Conservation (phyloP, 805 yeast species). For the Cyberlindnera maritima region DNA sequence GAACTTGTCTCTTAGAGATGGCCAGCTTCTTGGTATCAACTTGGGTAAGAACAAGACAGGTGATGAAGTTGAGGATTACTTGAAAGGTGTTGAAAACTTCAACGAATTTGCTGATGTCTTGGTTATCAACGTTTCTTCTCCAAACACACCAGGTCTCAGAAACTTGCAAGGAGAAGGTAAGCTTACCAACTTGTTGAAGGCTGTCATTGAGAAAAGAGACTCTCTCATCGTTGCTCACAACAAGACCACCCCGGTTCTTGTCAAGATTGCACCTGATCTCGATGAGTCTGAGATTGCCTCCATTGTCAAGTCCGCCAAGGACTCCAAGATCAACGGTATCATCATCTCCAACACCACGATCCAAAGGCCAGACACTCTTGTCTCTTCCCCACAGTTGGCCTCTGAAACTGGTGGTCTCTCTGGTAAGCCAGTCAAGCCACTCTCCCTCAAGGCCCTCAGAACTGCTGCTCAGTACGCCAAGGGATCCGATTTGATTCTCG, state of each 20-base stretch:
- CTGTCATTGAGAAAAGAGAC: slow-evolving; percentile 71
- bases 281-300: slow-evolving; percentile 75
- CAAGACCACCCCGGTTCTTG: slow-evolving; percentile 73
- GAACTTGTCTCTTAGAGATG: slow-evolving; percentile 52
- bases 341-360: slow-evolving; percentile 91
- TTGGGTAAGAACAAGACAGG: slow-evolving; percentile 92
- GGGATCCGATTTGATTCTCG: slow-evolving; percentile 65
- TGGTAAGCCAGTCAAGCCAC: slow-evolving; percentile 87
- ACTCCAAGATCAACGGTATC: slow-evolving; percentile 83
- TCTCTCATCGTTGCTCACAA: slow-evolving; percentile 40
- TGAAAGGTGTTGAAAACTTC: slow-evolving; percentile 76
- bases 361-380: slow-evolving; percentile 66
- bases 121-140: slow-evolving; percentile 89
- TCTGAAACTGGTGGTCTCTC: slow-evolving; percentile 83
- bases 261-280: slow-evolving; percentile 93
- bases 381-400: slow-evolving; percentile 45
- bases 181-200: slow-evolving; percentile 60
- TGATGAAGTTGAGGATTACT: slow-evolving; percentile 84
- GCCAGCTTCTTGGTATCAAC: slow-evolving; percentile 74
- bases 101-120: slow-evolving; percentile 86
- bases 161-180: slow-evolving; percentile 77
- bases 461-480: slow-evolving; percentile 74
- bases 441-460: slow-evolving; percentile 67
- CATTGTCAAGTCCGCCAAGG: slow-evolving; percentile 77
- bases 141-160: slow-evolving; percentile 94